Conservation (phyloP, 805 yeast species). For the Starmera dryadoides region DNA sequence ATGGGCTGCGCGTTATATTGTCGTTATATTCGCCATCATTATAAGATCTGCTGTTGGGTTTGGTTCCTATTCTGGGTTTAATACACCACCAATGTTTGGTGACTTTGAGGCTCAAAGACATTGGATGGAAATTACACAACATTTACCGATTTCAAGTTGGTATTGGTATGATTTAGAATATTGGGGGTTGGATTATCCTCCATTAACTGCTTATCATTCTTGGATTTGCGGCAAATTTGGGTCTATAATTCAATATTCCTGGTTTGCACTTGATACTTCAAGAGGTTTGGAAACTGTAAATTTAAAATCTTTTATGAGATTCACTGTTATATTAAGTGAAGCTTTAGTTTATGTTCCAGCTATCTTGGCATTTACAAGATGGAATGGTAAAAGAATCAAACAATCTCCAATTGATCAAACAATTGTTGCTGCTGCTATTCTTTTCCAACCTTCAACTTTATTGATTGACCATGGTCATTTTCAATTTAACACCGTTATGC, state of each 20-base stretch:
- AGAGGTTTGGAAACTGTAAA: constrained; percentile 67
- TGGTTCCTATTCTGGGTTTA: constrained; percentile 78
- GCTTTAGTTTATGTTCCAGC: constrained; percentile 72
- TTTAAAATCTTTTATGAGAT: constrained; percentile 79
- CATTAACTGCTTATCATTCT: constrained; percentile 91
- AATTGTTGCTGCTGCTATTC: constrained; percentile 66
- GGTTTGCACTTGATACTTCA: constrained; percentile 73
- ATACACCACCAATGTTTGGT: constrained; percentile 75
- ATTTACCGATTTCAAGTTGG: constrained; percentile 73
- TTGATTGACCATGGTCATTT: constrained; percentile 96
- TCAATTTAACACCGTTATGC: constrained; percentile 91
- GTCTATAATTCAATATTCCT: constrained; percentile 45
- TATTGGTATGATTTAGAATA: constrained; percentile 82
- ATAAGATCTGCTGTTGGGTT: constrained; percentile 81
- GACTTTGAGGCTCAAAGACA: constrained; percentile 98
- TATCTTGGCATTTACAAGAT: constrained; percentile 59
- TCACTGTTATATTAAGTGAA: constrained; percentile 73
- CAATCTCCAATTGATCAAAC: constrained; percentile 69
- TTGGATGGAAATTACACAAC: constrained; percentile 89
- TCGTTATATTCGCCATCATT: constrained; percentile 64
- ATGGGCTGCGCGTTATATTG: constrained; percentile 82
- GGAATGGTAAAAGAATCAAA: constrained; percentile 56
- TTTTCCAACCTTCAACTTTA: constrained; percentile 76
- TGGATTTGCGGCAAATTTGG: constrained; percentile 76
- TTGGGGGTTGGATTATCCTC: constrained; percentile 98